A percentile compares a stretch with the other conserved stretches of the same genome.
These are phyloP conservation scores for Coemansia sp. DNA, from an alignment of 192 early-diverging fungal species.

Conservation along the genomic window DNA sequence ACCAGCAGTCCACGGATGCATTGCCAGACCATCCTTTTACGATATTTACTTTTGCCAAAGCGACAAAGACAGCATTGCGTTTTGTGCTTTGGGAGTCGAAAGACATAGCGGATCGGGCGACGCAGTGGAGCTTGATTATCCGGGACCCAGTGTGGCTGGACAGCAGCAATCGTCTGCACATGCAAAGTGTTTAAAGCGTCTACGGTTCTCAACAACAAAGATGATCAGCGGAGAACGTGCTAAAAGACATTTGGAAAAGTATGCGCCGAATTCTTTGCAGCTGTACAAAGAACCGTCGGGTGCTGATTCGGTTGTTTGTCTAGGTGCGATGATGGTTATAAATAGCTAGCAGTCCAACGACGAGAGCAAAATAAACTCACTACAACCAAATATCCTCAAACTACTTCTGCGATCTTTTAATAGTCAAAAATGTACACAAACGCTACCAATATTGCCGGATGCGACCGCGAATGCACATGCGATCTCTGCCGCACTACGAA, in stretches of 20 bases:
- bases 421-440: too few species aligned
- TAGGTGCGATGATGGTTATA: slow-evolving; percentile 13
- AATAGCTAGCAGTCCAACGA: slow-evolving; percentile 5
- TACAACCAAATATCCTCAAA: neutral
- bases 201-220: slow-evolving; percentile 25
- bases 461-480: slow-evolving; percentile 16
- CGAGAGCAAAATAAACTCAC: too few species aligned
- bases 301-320: slow-evolving; percentile 14
- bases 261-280: slow-evolving; percentile 18
- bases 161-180: neutral
- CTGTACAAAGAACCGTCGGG: neutral
- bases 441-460: too few species aligned
- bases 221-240: slow-evolving; percentile 28
- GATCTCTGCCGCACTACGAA: slow-evolving; percentile 2
- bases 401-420: too few species aligned
- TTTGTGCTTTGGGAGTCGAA: slow-evolving; percentile 29
- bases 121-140: slow-evolving; percentile 23
- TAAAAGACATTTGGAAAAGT: slow-evolving; percentile 15
- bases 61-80: slow-evolving; percentile 3
- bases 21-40: slow-evolving; percentile 33
- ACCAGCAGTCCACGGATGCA: slow-evolving; percentile 36
- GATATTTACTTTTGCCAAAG: slow-evolving; percentile 30
- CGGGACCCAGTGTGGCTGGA: neutral
- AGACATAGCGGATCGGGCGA: slow-evolving; percentile 32
- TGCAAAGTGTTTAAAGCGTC: neutral